Evolutionary conservation across 345 rosid genomes (phyloP), one percentile per base, ranked within the genome.

Genomic region (Viola odorata): DNA sequence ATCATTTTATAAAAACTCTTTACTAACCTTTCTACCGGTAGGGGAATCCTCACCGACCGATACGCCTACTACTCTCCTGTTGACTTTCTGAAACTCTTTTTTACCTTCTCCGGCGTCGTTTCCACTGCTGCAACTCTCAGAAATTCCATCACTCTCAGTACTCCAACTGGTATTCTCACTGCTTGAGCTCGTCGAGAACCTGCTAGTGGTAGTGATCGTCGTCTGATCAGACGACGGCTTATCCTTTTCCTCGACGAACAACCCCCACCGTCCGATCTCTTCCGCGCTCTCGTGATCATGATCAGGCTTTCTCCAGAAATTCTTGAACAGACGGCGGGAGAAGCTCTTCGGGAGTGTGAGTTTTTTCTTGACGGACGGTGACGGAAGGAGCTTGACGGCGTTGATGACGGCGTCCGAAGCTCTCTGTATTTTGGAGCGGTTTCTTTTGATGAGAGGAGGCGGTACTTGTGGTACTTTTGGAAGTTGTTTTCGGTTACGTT

Each of bases 361-460:
- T 42, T 57, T 23, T 45, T 10, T 23, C 60, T 57, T 53, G 15
- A 23, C n/a, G 47, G 71, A 76, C 15, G 77, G 78, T 39, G 86
- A 78, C 3, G 87, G 87, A 13, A 86, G 70, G 7, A 77, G 61
- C 69, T 81, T 91, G 50, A 88, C 78, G 45, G 91, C 92, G 60
- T 73, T 78, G 60, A 85, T 68, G 53, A 91, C 75, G 61, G 82
- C 86, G 11, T 62, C 65, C 0, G 96, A 86, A 13, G 95, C 91
- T 77, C 69, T 86, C 13, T 71, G 88, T 47, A 86, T 73, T 57
- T 77, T 85, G 12, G 91, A 79, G 23, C 32, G 32, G 32, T 2
- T 23, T 75, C 56, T 8, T 83, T 77, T 7, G 80, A 54, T 17
- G 77, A 77, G 80, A 76, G 8, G 81, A 74, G 15, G 65, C 73